phyloP scores from a whole-genome alignment of 2,329 filamentous ascomycete genomes.

The Cyanodermella asteris region DNA sequence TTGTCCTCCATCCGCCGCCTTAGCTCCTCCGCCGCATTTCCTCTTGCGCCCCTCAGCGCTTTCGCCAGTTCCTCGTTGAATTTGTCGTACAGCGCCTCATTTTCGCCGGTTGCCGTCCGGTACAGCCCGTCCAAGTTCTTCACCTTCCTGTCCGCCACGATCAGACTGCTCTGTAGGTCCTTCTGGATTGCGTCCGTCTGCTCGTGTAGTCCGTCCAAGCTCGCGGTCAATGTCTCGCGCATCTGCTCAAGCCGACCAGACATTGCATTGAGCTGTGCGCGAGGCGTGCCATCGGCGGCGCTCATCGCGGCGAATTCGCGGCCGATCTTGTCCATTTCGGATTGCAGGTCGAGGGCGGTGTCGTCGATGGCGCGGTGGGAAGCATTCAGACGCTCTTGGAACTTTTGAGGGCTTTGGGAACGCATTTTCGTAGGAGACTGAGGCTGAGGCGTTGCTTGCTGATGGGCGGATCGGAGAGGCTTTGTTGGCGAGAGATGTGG shows the following conservation, averaged over 20 bases:
- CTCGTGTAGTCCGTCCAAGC: conserved; percentile 36
- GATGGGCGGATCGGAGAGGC: too few species aligned
- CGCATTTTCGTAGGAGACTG: conserved; percentile 50
- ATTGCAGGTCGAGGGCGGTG: conserved; percentile 46
- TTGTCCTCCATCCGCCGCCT: conserved; percentile 47
- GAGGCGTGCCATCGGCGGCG: conserved; percentile 13
- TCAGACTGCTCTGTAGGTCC: conserved; percentile 50
- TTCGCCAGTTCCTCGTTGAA: conserved; percentile 82
- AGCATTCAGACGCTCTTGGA: conserved; percentile 62
- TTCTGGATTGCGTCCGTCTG: conserved; percentile 42
- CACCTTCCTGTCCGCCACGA: conserved; percentile 54
- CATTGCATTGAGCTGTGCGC: conserved; percentile 24
- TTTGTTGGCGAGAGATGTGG: too few species aligned
- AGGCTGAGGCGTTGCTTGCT: conserved; percentile 17
- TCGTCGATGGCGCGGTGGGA: conserved; percentile 56
- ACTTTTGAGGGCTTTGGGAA: conserved; percentile 41
- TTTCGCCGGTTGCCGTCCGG: conserved; percentile 71
- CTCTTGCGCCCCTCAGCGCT: conserved; percentile 53
- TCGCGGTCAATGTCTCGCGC: conserved; percentile 38
- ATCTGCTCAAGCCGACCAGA: conserved; percentile 15
- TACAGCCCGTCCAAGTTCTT: conserved; percentile 74
- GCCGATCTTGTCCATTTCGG: conserved; percentile 59
- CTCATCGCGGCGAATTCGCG: conserved; percentile 49
- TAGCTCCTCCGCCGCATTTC: conserved; percentile 61
- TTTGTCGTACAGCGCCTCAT: conserved; percentile 74